phyloP scores from a whole-genome alignment of 129 eudicot species.

The Kitagawia praeruptora region DNA sequence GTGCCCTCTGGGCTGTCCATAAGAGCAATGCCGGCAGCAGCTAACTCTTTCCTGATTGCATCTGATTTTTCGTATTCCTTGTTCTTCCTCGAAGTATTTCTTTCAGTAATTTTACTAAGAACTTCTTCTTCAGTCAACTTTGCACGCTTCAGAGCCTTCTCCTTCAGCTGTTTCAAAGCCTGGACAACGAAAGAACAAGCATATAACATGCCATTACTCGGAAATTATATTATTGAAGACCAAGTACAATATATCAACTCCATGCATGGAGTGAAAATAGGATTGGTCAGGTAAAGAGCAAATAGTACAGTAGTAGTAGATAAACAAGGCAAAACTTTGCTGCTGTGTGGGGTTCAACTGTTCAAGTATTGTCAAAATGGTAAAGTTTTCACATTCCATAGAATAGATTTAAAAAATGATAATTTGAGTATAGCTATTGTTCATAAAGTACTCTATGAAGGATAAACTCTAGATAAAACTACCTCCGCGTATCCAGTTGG shows the following conservation, averaged over 20 bases:
- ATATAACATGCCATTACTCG: not conserved
- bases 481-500: conserved; percentile 77
- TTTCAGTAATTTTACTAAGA: conserved; percentile 47
- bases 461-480: not conserved
- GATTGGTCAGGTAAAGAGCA: not conserved
- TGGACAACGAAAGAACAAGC: not conserved
- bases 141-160: conserved; percentile 80
- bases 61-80: conserved; percentile 86
- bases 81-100: conserved; percentile 59
- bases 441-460: not conserved
- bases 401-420: not conserved
- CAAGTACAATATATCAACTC: not conserved
- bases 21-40: conserved; percentile 66
- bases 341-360: too few species aligned
- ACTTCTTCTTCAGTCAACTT: conserved; percentile 64
- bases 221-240: not conserved
- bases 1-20: conserved; percentile 94
- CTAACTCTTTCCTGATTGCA: conserved; percentile 70
- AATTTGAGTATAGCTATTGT: not conserved
- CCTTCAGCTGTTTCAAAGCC: conserved; percentile 71
- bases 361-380: not conserved
- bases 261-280: not conserved
- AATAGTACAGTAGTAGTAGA: not conserved
- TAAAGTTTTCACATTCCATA: not conserved
- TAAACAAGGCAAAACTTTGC: not conserved